phyloP scores from a whole-genome alignment of 495 filamentous ascomycete species.

The Chaetomidium leptoderma region DNA sequence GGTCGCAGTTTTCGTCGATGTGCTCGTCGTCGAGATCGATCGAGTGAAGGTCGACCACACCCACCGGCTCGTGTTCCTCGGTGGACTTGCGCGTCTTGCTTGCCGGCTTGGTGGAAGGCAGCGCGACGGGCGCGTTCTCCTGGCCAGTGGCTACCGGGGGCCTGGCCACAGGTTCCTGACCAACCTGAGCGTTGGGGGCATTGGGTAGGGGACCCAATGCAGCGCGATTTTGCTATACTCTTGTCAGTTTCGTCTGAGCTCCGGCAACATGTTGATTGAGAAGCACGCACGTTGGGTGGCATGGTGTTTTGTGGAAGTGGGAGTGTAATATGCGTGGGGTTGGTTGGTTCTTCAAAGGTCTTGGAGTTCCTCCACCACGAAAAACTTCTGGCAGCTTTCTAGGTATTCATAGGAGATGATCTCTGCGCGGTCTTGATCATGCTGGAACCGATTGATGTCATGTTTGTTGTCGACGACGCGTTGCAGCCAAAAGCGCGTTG shows the following conservation, averaged over 20 bases:
- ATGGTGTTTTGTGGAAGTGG: not conserved
- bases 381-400: no score
- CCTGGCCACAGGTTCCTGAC: not conserved
- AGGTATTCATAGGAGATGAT: no score
- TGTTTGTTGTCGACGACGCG: no score
- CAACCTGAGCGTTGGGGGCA: not conserved
- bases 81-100: conserved; percentile 37
- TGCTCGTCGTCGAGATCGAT: conserved; percentile 22
- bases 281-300: not conserved
- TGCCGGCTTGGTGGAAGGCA: not conserved
- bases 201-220: not conserved
- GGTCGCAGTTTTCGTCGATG: conserved; percentile 34
- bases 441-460: no score
- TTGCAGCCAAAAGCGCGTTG: no score
- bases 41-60: conserved; percentile 20
- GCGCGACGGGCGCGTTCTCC: not conserved
- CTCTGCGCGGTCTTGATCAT: no score
- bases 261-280: not conserved
- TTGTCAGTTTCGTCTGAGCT: not conserved
- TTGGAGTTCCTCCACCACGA: no score
- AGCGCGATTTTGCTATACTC: not conserved
- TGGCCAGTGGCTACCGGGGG: not conserved
- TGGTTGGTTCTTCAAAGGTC: no score
- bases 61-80: conserved; percentile 21
- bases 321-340: not conserved